These are phyloP conservation scores for Starmerella apis DNA, from an alignment of 805 yeast species.

Conservation along the genomic window DNA sequence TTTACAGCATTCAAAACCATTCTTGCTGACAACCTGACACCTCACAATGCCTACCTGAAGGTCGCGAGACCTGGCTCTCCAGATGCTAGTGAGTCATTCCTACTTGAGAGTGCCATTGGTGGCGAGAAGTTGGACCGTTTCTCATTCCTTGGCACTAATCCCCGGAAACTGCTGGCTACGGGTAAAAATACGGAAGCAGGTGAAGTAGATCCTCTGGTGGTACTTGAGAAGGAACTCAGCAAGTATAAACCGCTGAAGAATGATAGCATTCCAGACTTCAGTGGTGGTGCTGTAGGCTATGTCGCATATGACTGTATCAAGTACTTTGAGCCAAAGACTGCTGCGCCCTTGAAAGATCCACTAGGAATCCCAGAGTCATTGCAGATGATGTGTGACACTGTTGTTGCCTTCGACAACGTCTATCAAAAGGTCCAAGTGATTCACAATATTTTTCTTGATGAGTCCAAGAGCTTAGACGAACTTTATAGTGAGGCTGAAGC, in stretches of 20 bases:
- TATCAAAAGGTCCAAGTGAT: slow-evolving; percentile 87
- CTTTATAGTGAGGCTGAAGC: slow-evolving; percentile 52
- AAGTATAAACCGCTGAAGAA: slow-evolving; percentile 57
- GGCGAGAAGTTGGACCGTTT: slow-evolving; percentile 85
- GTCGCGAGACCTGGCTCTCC: slow-evolving; percentile 54
- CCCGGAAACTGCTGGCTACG: slow-evolving; percentile 70
- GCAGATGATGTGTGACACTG: slow-evolving; percentile 80
- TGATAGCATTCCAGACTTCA: slow-evolving; percentile 67
- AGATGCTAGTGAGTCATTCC: slow-evolving; percentile 51
- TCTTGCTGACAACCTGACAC: slow-evolving; percentile 69
- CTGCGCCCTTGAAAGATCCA: slow-evolving; percentile 61
- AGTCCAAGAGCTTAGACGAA: slow-evolving; percentile 32
- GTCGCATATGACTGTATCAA: slow-evolving; percentile 93
- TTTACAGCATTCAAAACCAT: slow-evolving; percentile 72
- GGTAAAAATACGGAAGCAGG: slow-evolving; percentile 52
- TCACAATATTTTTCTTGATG: slow-evolving; percentile 48
- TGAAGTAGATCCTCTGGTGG: slow-evolving; percentile 67
- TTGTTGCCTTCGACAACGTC: slow-evolving; percentile 88
- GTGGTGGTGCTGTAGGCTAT: slow-evolving; percentile 97
- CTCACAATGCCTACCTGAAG: slow-evolving; percentile 82
- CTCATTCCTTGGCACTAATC: slow-evolving; percentile 81
- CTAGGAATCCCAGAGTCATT: slow-evolving; percentile 83
- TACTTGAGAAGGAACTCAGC: slow-evolving; percentile 65
- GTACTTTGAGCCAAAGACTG: slow-evolving; percentile 90
- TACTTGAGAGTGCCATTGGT: slow-evolving; percentile 79